Percentiles rank a stretch among this genome's conserved stretches.
These are phyloP conservation scores for Mixia osmundae DNA, from an alignment of 1,284 basidiomycete genomes.

Conservation along the genomic window DNA sequence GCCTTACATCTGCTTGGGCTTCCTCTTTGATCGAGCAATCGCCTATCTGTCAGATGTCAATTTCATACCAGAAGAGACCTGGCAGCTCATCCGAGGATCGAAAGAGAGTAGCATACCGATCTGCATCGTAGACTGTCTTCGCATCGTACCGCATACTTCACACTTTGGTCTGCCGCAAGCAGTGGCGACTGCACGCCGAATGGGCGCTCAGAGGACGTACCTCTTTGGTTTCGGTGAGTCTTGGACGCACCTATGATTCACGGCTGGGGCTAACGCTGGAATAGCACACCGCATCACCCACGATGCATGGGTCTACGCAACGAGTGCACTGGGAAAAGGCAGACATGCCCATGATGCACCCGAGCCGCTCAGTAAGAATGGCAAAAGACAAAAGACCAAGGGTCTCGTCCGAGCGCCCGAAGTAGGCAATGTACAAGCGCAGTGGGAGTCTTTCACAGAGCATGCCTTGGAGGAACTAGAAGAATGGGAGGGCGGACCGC, in stretches of 20 bases:
- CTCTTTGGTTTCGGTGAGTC: constrained; percentile 22
- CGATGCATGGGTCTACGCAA: constrained; percentile 5
- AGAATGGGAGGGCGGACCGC: constrained; percentile 2
- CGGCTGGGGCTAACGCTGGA: background rate
- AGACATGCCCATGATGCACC: background rate
- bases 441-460: constrained; percentile 5
- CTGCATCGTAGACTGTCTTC: constrained; percentile 45
- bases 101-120: constrained; percentile 21
- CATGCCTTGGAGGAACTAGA: constrained; percentile 4
- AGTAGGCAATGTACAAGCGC: constrained; percentile 4
- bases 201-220: constrained; percentile 38
- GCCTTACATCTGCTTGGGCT: constrained; percentile 49
- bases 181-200: constrained; percentile 30
- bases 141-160: constrained; percentile 36
- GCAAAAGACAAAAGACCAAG: constrained; percentile 1
- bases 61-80: constrained; percentile 41
- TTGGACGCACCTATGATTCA: background rate
- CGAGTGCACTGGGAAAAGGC: constrained; percentile 1
- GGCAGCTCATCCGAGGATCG: constrained; percentile 21
- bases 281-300: constrained; percentile 4
- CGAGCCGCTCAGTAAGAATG: constrained; percentile 3
- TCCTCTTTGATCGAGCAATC: constrained; percentile 38
- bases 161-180: constrained; percentile 44
- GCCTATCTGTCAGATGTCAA: constrained; percentile 40
- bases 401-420: constrained; percentile 3